Percentiles rank a stretch among this genome's conserved stretches.
These are phyloP conservation scores for Lentinus brumalis DNA, from an alignment of 768 basidiomycete genomes.

Conservation along the genomic window DNA sequence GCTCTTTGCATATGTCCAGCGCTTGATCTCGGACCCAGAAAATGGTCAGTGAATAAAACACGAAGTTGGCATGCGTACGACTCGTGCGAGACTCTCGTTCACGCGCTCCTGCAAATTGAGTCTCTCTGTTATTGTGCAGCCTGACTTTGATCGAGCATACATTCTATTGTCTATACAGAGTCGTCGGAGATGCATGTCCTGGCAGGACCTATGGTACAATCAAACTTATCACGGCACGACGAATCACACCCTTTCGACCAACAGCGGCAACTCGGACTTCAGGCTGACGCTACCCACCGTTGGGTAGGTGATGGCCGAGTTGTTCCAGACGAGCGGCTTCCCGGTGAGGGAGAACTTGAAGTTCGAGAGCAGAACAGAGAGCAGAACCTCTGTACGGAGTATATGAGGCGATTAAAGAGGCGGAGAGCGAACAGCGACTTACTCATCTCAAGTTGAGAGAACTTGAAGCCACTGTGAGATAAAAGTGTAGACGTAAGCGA, in stretches of 20 bases:
- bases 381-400: neutral
- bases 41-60: too few species aligned
- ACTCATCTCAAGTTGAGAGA: conserved; percentile 45
- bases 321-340: neutral
- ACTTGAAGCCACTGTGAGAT: conserved; percentile 40
- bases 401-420: neutral
- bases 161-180: too few species aligned
- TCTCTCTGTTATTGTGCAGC: too few species aligned
- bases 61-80: too few species aligned
- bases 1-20: too few species aligned
- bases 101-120: too few species aligned
- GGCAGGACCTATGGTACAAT: too few species aligned
- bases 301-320: neutral
- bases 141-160: too few species aligned
- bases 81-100: too few species aligned
- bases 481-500: conserved; percentile 38
- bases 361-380: neutral
- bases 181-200: too few species aligned
- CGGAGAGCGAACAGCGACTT: conserved; percentile 12
- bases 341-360: neutral
- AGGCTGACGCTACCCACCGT: neutral
- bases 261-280: neutral
- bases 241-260: neutral
- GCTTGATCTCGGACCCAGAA: too few species aligned
- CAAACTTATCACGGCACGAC: too few species aligned